A percentile compares a stretch with the other conserved stretches of the same genome.
These are phyloP conservation scores for Cystoisospora suis DNA, from an alignment of 169 alveolate species.

Conservation along the genomic window DNA sequence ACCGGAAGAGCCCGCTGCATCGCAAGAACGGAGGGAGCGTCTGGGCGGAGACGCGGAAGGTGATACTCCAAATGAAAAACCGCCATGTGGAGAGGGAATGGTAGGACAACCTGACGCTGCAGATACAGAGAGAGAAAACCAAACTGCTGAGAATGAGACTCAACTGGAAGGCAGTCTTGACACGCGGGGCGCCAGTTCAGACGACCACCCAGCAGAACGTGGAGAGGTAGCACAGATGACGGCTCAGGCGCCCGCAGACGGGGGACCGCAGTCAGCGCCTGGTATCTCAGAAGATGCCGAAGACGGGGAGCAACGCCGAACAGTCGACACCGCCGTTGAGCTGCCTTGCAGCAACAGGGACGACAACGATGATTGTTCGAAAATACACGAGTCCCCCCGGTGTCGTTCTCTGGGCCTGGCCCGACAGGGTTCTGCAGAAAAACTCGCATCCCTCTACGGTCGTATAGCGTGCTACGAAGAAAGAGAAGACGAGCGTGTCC, in stretches of 20 bases:
- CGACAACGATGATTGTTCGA: neutral
- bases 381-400: neutral
- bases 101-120: neutral
- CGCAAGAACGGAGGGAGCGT: neutral
- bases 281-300: neutral
- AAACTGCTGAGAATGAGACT: neutral
- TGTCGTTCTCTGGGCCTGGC: neutral
- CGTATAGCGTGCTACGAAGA: neutral
- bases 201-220: neutral
- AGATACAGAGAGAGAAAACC: neutral
- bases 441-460: neutral
- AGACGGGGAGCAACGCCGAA: neutral
- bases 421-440: neutral
- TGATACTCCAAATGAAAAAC: neutral
- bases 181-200: neutral
- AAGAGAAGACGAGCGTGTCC: neutral
- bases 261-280: neutral
- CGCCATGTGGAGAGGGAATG: neutral
- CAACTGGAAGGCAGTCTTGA: neutral
- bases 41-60: neutral
- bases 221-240: neutral
- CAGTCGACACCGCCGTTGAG: neutral
- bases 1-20: neutral
- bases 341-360: neutral
- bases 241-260: neutral